Conservation (phyloP, 495 filamentous ascomycete genomes). For the Daldinia decipiens region DNA sequence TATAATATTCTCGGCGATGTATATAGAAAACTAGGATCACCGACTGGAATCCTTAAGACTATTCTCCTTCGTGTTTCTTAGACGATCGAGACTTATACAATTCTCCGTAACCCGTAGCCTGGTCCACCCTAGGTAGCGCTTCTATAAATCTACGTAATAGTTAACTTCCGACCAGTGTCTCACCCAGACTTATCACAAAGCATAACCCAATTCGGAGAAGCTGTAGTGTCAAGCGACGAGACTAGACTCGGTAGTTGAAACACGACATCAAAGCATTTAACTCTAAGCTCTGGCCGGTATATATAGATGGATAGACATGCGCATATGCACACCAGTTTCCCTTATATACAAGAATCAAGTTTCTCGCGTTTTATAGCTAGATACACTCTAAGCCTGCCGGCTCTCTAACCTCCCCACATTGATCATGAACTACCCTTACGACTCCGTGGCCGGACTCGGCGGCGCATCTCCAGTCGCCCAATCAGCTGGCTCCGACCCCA, state of each 20-base stretch:
- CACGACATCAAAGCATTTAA: background rate
- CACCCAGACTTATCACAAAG: background rate
- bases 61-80: too few species aligned
- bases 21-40: too few species aligned
- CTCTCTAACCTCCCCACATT: background rate
- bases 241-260: background rate
- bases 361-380: background rate
- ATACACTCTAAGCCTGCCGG: background rate
- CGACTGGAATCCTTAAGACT: too few species aligned
- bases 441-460: conserved; percentile 57
- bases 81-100: too few species aligned
- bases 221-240: background rate
- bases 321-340: background rate
- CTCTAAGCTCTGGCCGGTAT: background rate
- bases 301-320: background rate
- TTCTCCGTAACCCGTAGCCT: too few species aligned
- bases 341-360: conserved; percentile 2
- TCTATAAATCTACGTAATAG: background rate
- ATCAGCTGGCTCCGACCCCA: conserved; percentile 61
- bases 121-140: background rate
- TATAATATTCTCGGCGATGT: too few species aligned
- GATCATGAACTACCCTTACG: background rate
- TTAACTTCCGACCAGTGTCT: background rate
- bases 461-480: conserved; percentile 70
- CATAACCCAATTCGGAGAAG: background rate